phyloP scores from a whole-genome alignment of 371 early-diverging fungal genomes.

The Entomophthora muscae region DNA sequence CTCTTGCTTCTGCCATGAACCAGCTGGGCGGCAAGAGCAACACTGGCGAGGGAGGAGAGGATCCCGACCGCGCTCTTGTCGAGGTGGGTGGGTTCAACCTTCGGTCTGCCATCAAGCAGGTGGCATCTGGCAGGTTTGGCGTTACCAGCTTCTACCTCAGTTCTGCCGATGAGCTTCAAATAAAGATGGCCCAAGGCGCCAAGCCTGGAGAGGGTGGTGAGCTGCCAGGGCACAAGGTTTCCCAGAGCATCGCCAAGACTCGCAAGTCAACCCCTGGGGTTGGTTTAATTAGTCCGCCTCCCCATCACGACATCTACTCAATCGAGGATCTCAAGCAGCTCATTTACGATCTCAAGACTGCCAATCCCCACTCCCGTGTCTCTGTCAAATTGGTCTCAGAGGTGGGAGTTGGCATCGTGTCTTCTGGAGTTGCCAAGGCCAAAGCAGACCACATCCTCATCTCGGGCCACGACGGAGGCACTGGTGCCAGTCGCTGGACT shows the following conservation, averaged over 20 bases:
- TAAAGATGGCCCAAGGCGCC: slow-evolving; percentile 98
- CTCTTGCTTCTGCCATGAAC: slow-evolving; percentile 92
- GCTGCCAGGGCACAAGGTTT: slow-evolving; percentile 71
- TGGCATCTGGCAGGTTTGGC: slow-evolving; percentile 94
- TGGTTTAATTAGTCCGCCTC: slow-evolving; percentile 88
- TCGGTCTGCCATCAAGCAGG: slow-evolving; percentile 94
- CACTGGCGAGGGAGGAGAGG: slow-evolving; percentile 97
- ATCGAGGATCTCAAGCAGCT: slow-evolving; percentile 94
- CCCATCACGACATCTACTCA: slow-evolving; percentile 96
- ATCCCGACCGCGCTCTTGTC: slow-evolving; percentile 55
- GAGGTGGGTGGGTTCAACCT: slow-evolving; percentile 39
- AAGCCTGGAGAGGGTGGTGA: slow-evolving; percentile 94
- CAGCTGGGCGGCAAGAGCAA: slow-evolving; percentile 87
- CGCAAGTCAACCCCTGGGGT: slow-evolving; percentile 91
- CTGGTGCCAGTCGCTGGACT: slow-evolving; percentile 94
- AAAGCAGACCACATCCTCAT: slow-evolving; percentile 92
- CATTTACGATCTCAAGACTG: slow-evolving; percentile 88
- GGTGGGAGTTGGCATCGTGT: slow-evolving; percentile 91
- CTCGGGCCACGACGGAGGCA: slow-evolving; percentile 94
- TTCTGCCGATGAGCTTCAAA: slow-evolving; percentile 89
- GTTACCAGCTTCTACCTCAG: slow-evolving; percentile 85
- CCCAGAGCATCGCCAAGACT: slow-evolving; percentile 74
- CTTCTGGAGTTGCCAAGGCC: slow-evolving; percentile 93
- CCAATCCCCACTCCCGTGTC: slow-evolving; percentile 77
- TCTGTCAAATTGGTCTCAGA: slow-evolving; percentile 94